These are phyloP conservation scores for Claviceps sp. DNA, from an alignment of 2,329 filamentous ascomycete genomes.

Conservation along the genomic window DNA sequence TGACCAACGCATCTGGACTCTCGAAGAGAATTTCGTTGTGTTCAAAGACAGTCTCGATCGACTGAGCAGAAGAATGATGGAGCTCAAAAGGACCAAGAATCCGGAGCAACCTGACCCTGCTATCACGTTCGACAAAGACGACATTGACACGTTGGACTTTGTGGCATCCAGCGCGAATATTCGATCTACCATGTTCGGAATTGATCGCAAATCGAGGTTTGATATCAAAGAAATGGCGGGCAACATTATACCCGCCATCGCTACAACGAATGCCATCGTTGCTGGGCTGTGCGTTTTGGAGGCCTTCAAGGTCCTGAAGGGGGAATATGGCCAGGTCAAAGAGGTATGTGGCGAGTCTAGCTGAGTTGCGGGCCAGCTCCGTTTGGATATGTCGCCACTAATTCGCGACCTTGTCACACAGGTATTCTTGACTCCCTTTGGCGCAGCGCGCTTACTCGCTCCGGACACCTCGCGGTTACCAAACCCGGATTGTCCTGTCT, in stretches of 20 bases:
- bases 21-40: slow-evolving; percentile 71
- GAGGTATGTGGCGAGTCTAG: slow-evolving; percentile 39
- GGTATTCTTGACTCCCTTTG: slow-evolving; percentile 68
- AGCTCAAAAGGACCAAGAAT: slow-evolving; percentile 39
- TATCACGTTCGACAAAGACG: slow-evolving; percentile 92
- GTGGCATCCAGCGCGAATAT: slow-evolving; percentile 85
- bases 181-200: slow-evolving; percentile 76
- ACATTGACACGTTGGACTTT: slow-evolving; percentile 88
- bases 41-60: slow-evolving; percentile 75
- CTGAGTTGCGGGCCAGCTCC: background rate
- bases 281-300: slow-evolving; percentile 86
- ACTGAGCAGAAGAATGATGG: slow-evolving; percentile 59
- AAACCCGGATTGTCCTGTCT: slow-evolving; percentile 73
- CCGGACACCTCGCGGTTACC: slow-evolving; percentile 46
- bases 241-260: slow-evolving; percentile 97
- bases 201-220: slow-evolving; percentile 79
- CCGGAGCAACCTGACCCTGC: slow-evolving; percentile 43
- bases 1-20: slow-evolving; percentile 68
- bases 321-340: slow-evolving; percentile 56
- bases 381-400: slow-evolving; percentile 4
- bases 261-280: slow-evolving; percentile 93
- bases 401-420: slow-evolving; percentile 14
- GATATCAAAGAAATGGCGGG: slow-evolving; percentile 99
- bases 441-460: slow-evolving; percentile 42
- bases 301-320: slow-evolving; percentile 76